Evolutionary conservation across 768 basidiomycete genomes (phyloP).

Genomic region (Suillus sp.): DNA sequence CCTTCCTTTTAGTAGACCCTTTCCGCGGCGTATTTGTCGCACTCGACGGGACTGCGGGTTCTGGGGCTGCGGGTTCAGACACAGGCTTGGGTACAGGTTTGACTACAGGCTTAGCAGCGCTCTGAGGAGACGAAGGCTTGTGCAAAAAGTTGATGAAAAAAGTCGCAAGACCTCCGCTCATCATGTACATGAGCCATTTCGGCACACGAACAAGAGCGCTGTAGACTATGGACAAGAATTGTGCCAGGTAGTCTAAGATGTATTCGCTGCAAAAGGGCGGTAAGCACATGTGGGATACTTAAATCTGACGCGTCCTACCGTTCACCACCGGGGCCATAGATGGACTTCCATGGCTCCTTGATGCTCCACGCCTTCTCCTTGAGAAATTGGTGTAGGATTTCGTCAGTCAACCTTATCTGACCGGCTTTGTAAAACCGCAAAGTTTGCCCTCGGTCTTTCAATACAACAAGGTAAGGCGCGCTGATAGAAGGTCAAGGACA

Average conservation of each 20-base stretch:
- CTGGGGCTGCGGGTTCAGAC: constrained; percentile 1
- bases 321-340: constrained; percentile 75
- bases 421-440: constrained; percentile 80
- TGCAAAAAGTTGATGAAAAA: constrained; percentile 69
- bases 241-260: constrained; percentile 61
- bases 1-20: constrained; percentile 31
- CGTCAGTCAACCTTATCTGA: constrained; percentile 59
- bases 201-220: constrained; percentile 55
- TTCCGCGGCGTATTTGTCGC: constrained; percentile 23
- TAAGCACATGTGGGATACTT: constrained; percentile 13
- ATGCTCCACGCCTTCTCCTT: constrained; percentile 61
- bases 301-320: constrained; percentile 46
- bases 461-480: constrained; percentile 73
- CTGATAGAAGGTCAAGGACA: constrained; percentile 39
- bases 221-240: constrained; percentile 53
- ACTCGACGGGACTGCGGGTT: constrained; percentile 16
- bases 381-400: constrained; percentile 67
- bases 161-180: constrained; percentile 69
- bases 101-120: constrained; percentile 8
- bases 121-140: constrained; percentile 24
- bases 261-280: constrained; percentile 52
- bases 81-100: constrained; percentile 11
- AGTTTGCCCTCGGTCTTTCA: constrained; percentile 69
- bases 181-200: constrained; percentile 69
- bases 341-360: constrained; percentile 67